A percentile compares a stretch with the other conserved stretches of the same genome.
Evolutionary conservation across 2,329 filamentous ascomycete species (phyloP).

Genomic region (Stenocarpella maydis): DNA sequence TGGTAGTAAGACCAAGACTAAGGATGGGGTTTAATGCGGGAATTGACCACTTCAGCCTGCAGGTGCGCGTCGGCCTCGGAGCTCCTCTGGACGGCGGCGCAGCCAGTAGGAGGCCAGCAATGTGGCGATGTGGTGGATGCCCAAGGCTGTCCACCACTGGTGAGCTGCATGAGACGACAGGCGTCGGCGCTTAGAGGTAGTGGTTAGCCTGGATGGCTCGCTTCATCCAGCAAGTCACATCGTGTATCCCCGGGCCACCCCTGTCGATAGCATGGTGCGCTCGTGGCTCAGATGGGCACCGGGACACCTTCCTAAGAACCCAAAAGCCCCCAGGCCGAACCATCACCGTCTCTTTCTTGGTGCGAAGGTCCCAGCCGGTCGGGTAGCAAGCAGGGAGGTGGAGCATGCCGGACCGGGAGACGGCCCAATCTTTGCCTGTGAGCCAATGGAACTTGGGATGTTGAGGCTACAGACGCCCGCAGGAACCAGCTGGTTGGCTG

Average conservation of each 20-base stretch:
- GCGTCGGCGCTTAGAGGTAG: conserved; percentile 64
- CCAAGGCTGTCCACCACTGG: conserved; percentile 40
- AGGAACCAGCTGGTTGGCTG: conserved; percentile 8
- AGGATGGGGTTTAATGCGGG: conserved; percentile 27
- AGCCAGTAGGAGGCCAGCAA: conserved; percentile 45
- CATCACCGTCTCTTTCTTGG: conserved; percentile 30
- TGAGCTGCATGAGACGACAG: conserved; percentile 60
- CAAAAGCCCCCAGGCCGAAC: conserved; percentile 20
- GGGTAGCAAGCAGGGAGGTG: conserved; percentile 32
- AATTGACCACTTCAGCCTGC: conserved; percentile 43
- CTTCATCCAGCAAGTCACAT: conserved; percentile 52
- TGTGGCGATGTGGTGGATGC: conserved; percentile 42
- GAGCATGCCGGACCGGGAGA: conserved; percentile 27
- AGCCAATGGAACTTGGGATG: conserved; percentile 26
- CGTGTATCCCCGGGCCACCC: conserved; percentile 38
- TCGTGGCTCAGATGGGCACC: conserved; percentile 14
- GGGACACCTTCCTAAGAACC: conserved; percentile 9
- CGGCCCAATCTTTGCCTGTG: conserved; percentile 22
- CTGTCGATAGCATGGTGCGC: conserved; percentile 33
- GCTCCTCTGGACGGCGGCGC: conserved; percentile 35
- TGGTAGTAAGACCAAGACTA: conserved; percentile 7
- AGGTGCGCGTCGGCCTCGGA: conserved; percentile 48
- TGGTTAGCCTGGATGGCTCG: conserved; percentile 44
- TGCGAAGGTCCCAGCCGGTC: conserved; percentile 29
- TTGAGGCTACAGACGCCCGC: conserved; percentile 9